A percentile compares a stretch with the other conserved stretches of the same genome.
These are phyloP conservation scores for Sarocladiaceae sp. DNA, from an alignment of 2,329 filamentous ascomycete species.

Conservation along the genomic window DNA sequence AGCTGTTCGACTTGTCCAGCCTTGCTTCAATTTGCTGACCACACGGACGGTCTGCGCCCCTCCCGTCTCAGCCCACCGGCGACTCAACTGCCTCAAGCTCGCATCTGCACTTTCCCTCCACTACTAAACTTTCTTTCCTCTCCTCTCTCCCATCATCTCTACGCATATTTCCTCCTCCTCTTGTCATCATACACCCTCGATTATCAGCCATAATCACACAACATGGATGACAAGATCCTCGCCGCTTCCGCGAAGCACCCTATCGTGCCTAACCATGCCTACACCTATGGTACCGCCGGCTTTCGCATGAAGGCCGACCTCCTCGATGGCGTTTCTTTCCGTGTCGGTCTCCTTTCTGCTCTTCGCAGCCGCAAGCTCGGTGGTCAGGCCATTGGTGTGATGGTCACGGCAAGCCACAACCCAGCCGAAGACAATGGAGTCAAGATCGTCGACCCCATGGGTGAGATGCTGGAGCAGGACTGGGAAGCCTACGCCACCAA, in stretches of 20 bases:
- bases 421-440: slow-evolving; percentile 86
- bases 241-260: slow-evolving; percentile 60
- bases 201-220: slow-evolving; percentile 3
- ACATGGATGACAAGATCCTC: slow-evolving; percentile 54
- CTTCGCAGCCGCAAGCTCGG: slow-evolving; percentile 86
- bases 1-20: neutral
- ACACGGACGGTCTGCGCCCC: neutral
- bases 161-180: neutral
- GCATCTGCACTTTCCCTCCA: neutral
- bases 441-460: slow-evolving; percentile 95
- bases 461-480: slow-evolving; percentile 94
- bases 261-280: slow-evolving; percentile 49
- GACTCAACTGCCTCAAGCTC: slow-evolving; percentile 1
- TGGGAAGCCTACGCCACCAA: slow-evolving; percentile 89
- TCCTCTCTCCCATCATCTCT: neutral
- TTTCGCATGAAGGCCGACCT: slow-evolving; percentile 71
- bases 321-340: slow-evolving; percentile 87
- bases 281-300: slow-evolving; percentile 64
- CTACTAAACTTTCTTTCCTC: neutral
- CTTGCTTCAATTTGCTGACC: slow-evolving; percentile 4
- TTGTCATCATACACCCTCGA: neutral
- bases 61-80: neutral
- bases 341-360: slow-evolving; percentile 83
- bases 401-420: slow-evolving; percentile 95
- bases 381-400: slow-evolving; percentile 89